Conservation (phyloP, 2,329 filamentous ascomycete genomes). For the Clarireedia homoeocarpa region DNA sequence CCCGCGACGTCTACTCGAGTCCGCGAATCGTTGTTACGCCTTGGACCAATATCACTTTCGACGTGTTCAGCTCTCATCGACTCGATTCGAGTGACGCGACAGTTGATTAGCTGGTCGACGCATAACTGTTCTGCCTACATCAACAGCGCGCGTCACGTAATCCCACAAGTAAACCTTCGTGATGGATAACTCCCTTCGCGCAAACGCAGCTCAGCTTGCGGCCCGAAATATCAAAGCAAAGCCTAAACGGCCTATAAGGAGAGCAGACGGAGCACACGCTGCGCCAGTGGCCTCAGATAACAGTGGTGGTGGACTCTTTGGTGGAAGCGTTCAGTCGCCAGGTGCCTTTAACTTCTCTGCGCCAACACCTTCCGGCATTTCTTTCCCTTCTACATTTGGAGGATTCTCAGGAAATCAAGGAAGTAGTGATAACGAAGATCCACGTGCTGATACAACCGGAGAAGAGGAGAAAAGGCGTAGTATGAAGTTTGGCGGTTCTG, state of each 20-base stretch:
- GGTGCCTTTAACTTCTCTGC: conserved; percentile 25
- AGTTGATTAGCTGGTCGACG: background rate
- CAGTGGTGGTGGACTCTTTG: conserved; percentile 23
- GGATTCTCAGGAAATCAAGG: conserved; percentile 8
- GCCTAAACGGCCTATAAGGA: conserved; percentile 10
- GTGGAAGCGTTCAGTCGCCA: conserved; percentile 21
- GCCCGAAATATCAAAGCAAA: conserved; percentile 24
- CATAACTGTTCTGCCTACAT: background rate
- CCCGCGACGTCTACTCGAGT: background rate
- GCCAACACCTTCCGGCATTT: conserved; percentile 2
- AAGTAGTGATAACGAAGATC: conserved; percentile 9
- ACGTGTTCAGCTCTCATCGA: background rate
- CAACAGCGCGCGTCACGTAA: background rate
- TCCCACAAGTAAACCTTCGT: conserved; percentile 4
- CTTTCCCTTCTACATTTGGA: conserved; percentile 10
- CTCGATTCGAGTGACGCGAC: background rate
- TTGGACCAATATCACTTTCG: background rate
- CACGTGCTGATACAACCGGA: conserved; percentile 10
- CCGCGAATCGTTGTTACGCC: background rate
- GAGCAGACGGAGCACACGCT: background rate
- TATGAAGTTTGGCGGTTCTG: background rate
- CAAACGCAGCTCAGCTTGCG: conserved; percentile 29
- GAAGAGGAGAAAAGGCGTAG: conserved; percentile 5
- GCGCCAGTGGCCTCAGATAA: conserved; percentile 3
- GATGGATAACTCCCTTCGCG: conserved; percentile 23